phyloP scores from a whole-genome alignment of 805 yeast genomes.

The Yamadazyma laniorum region DNA sequence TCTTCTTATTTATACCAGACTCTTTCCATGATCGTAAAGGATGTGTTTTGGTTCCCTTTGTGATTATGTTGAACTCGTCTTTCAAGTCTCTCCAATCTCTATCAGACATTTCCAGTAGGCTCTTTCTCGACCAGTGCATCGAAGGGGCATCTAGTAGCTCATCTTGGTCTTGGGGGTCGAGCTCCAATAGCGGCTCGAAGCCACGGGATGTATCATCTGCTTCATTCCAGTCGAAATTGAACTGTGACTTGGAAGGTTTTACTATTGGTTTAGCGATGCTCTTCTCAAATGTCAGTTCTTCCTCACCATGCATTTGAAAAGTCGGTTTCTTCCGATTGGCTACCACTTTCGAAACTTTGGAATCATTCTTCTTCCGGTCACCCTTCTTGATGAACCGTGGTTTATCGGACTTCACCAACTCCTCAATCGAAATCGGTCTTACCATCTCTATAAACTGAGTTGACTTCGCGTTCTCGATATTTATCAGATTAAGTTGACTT shows the following conservation, averaged over 20 bases:
- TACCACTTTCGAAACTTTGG: background rate
- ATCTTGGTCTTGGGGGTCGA: constrained; percentile 12
- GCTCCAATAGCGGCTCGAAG: constrained; percentile 33
- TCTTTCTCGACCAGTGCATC: constrained; percentile 64
- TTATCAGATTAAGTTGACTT: no score
- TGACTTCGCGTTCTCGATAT: no score
- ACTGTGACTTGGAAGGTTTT: constrained; percentile 27
- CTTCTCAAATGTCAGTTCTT: background rate
- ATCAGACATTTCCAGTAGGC: constrained; percentile 59
- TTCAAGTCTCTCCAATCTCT: constrained; percentile 89
- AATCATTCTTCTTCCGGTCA: constrained; percentile 1
- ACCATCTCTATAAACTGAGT: no score
- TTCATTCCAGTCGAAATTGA: constrained; percentile 67
- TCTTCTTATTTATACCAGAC: constrained; percentile 26
- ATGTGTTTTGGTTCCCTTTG: constrained; percentile 50
- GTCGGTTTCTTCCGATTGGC: background rate
- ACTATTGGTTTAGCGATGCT: background rate
- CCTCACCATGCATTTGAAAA: background rate
- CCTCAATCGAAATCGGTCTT: constrained; percentile 13
- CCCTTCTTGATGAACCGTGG: constrained; percentile 13
- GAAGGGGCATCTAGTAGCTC: constrained; percentile 11
- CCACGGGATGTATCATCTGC: constrained; percentile 61
- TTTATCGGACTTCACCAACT: constrained; percentile 8
- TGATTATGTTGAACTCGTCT: constrained; percentile 70
- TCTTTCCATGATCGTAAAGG: constrained; percentile 82